These are phyloP conservation scores for Fusarium sp. DNA, from an alignment of 2,329 filamentous ascomycete species.

Conservation along the genomic window DNA sequence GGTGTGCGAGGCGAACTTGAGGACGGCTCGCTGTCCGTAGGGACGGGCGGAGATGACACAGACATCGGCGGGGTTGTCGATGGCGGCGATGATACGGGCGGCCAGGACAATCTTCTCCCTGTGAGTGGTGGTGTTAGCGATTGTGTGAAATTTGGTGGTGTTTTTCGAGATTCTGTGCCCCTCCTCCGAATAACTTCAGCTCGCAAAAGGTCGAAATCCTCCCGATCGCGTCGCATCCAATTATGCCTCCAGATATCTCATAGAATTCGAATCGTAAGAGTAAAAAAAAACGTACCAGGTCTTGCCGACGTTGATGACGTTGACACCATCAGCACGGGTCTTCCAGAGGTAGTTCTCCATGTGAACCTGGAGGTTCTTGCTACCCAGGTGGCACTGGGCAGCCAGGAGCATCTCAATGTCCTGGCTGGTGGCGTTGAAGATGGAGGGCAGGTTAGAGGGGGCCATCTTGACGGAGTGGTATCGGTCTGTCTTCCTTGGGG, in stretches of 20 bases:
- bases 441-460: constrained; percentile 88
- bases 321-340: constrained; percentile 97
- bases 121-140: constrained; percentile 33
- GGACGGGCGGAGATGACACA: constrained; percentile 99
- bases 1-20: constrained; percentile 99
- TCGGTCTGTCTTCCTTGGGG: constrained; percentile 2
- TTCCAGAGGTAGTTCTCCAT: constrained; percentile 99
- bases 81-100: constrained; percentile 96
- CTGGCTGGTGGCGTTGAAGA: constrained; percentile 96
- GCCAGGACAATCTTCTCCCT: constrained; percentile 99
- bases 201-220: not conserved
- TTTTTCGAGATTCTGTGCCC: constrained; percentile 35
- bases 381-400: constrained; percentile 94
- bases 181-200: constrained; percentile 34
- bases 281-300: constrained; percentile 75
- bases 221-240: not conserved
- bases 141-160: constrained; percentile 4
- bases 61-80: constrained; percentile 99
- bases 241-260: not conserved
- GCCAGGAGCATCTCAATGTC: constrained; percentile 99
- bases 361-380: constrained; percentile 99
- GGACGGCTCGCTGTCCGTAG: constrained; percentile 98
- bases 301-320: constrained; percentile 99
- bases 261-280: not conserved
- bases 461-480: constrained; percentile 80